These are phyloP conservation scores for Triangularia setosa DNA, from an alignment of 2,329 filamentous ascomycete species.

Conservation along the genomic window DNA sequence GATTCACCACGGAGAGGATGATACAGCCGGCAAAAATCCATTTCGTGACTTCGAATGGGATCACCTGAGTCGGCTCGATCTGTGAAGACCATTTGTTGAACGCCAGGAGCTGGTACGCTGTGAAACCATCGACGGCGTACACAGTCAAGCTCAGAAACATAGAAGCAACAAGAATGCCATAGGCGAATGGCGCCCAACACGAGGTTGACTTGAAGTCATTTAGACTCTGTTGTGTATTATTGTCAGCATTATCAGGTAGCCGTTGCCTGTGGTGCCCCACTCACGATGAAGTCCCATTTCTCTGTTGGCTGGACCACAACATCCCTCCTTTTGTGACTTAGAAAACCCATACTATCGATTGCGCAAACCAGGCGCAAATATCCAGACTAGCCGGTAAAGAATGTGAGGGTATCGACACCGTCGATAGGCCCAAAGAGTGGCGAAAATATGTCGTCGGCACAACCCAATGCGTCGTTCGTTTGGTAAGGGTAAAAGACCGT, in stretches of 20 bases:
- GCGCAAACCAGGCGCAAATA: constrained; percentile 18
- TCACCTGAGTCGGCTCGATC: constrained; percentile 65
- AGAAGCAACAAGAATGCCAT: constrained; percentile 79
- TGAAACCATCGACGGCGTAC: constrained; percentile 88
- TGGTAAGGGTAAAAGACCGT: constrained; percentile 24
- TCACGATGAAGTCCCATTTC: constrained; percentile 90
- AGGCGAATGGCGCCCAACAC: constrained; percentile 73
- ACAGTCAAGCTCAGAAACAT: constrained; percentile 75
- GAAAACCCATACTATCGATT: constrained; percentile 58
- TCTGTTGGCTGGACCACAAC: constrained; percentile 73
- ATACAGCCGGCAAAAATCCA: constrained; percentile 96
- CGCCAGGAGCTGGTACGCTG: constrained; percentile 81
- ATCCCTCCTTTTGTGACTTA: constrained; percentile 57
- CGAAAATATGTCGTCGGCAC: constrained; percentile 17
- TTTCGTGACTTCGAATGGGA: constrained; percentile 75
- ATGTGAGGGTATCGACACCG: constrained; percentile 22
- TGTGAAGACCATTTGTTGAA: constrained; percentile 87
- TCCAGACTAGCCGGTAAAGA: constrained; percentile 11
- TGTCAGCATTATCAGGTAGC: neutral
- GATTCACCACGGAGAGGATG: constrained; percentile 80
- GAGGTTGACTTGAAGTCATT: constrained; percentile 81
- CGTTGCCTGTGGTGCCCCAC: constrained; percentile 30
- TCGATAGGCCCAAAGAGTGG: constrained; percentile 18
- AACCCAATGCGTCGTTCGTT: constrained; percentile 20
- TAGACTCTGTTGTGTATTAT: constrained; percentile 38